A percentile compares a stretch with the other conserved stretches of the same genome.
Conservation (phyloP, 116 monocot genomes). For the Trichopus zeylanicus region DNA sequence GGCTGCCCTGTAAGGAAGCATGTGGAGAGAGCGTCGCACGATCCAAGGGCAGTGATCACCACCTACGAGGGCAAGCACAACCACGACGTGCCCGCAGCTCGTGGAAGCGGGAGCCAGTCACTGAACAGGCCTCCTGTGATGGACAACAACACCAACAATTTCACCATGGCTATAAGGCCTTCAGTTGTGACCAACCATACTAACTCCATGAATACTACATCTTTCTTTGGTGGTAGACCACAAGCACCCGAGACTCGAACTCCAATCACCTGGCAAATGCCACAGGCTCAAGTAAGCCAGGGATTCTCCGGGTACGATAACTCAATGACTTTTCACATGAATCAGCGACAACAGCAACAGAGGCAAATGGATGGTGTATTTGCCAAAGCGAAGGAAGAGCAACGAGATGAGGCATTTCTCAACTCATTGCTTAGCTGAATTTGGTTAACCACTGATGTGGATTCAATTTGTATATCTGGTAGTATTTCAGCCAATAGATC, state of each 20-base stretch:
- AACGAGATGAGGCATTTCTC: slow-evolving; percentile 28
- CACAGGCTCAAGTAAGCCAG: slow-evolving; percentile 1
- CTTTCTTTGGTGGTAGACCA: slow-evolving; percentile 11
- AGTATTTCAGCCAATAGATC: too few relatives aligned
- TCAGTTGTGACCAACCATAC: slow-evolving; percentile 9
- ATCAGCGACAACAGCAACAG: slow-evolving; percentile 7
- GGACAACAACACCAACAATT: slow-evolving; percentile 5
- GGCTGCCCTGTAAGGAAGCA: slow-evolving; percentile 51
- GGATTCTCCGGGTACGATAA: slow-evolving; percentile 5
- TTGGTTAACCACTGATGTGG: too few relatives aligned
- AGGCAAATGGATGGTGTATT: slow-evolving; percentile 11
- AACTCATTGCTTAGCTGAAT: slow-evolving; percentile 21
- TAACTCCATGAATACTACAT: slow-evolving; percentile 2
- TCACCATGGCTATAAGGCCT: slow-evolving; percentile 13
- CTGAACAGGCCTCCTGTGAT: background rate
- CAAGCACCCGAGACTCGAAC: slow-evolving; percentile 3
- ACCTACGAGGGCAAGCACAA: slow-evolving; percentile 71
- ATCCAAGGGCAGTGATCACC: slow-evolving; percentile 43
- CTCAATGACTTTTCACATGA: slow-evolving; percentile 9
- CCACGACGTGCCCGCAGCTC: slow-evolving; percentile 40
- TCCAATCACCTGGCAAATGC: slow-evolving; percentile 15
- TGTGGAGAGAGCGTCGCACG: slow-evolving; percentile 43
- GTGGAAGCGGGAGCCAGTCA: slow-evolving; percentile 11
- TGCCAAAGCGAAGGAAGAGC: slow-evolving; percentile 28
- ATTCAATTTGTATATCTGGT: too few relatives aligned